Evolutionary conservation across 2,329 filamentous ascomycete genomes (phyloP), one percentile per base, ranked within the genome.

Genomic region (Fusarium anguioides): DNA sequence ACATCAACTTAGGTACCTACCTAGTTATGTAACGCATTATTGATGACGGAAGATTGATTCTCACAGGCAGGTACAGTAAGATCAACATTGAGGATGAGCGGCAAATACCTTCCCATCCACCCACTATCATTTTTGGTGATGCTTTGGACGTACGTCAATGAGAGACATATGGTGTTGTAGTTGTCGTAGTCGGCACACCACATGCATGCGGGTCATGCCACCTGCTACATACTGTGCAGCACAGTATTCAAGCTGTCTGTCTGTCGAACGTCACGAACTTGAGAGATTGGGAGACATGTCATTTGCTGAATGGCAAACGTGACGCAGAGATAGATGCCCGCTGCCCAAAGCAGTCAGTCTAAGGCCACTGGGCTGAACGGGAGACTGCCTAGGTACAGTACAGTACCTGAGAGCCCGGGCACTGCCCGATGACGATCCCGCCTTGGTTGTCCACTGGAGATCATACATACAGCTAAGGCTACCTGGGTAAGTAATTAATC

Each of bases 361-460:
- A 48, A 37, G 31, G 17, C 29, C 45, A 37, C 31, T n/a, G 29
- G 17, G 31, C 7, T 17, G 23, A 44, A 21, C 24, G n/a, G 20
- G 24, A 44, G 42, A 11, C 42, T 31, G n/a, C n/a, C n/a, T n/a
- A n/a, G n/a, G n/a, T n/a, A n/a, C n/a, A n/a, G n/a, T n/a, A n/a
- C n/a, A n/a, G n/a, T n/a, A n/a, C n/a, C n/a, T n/a, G n/a, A n/a
- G n/a, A n/a, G n/a, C n/a, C n/a, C n/a, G n/a, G n/a, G n/a, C n/a
- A n/a, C n/a, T n/a, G 24, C 40, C 26, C 42, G 47, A 67, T 60
- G 59, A 65, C 54, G 64, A 68, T 68, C 64, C 37, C 18, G 27
- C 23, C 40, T 49, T 35, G 46, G 41, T 24, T 56, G n/a, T 23
- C 37, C 39, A 41, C 36, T n/a, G 23, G n/a, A 44, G 63, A 66